Percentiles rank a stretch among this genome's conserved stretches.
Evolutionary conservation across 495 filamentous ascomycete genomes (phyloP).

Genomic region (Parathielavia hyrcaniae): DNA sequence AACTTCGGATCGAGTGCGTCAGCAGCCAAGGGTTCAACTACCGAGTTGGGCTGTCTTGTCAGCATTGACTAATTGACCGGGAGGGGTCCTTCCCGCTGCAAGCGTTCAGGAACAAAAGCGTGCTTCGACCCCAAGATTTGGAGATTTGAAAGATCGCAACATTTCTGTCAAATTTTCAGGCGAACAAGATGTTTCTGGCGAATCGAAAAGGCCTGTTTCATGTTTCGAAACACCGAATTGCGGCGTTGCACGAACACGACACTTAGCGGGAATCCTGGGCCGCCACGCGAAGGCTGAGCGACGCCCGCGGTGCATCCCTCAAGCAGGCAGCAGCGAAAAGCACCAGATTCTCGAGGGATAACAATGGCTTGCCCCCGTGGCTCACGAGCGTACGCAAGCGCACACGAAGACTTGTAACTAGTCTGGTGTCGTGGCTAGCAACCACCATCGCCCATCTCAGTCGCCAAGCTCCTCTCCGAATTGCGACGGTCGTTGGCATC

Average conservation of each 20-base stretch:
- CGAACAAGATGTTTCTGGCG: neutral
- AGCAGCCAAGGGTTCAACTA: neutral
- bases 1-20: slow-evolving; percentile 3
- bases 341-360: neutral
- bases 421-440: neutral
- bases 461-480: neutral
- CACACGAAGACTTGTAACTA: slow-evolving; percentile 9
- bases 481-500: neutral
- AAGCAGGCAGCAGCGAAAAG: slow-evolving; percentile 16
- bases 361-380: neutral
- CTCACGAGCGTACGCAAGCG: neutral
- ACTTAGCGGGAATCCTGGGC: neutral
- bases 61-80: slow-evolving; percentile 22
- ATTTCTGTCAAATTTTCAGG: neutral
- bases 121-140: slow-evolving; percentile 1
- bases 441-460: neutral
- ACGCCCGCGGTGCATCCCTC: slow-evolving; percentile 7
- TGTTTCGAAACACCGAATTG: slow-evolving; percentile 8
- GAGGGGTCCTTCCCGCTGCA: neutral
- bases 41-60: slow-evolving; percentile 15
- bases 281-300: slow-evolving; percentile 12
- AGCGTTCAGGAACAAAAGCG: slow-evolving; percentile 5
- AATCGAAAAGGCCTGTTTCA: neutral
- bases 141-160: neutral
- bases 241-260: neutral